Evolutionary conservation across 257 asterid genomes (phyloP), one percentile per base, ranked within the genome.

Genomic region (Solanum peruvianum): DNA sequence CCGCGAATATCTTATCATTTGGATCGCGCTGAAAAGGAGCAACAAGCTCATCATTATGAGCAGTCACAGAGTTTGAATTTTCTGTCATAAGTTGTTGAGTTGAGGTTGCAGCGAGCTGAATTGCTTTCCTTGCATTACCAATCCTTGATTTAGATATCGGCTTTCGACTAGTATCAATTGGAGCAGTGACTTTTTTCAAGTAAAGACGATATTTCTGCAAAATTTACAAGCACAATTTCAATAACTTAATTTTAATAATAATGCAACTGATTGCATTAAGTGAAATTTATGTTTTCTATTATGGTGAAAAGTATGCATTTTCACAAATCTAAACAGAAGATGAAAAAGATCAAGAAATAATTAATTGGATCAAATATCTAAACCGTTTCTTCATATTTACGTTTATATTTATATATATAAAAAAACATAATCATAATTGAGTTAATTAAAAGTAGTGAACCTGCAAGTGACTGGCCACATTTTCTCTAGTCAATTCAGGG

Each of bases 381-480:
- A 47, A 11, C 2, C 82, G 33, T 29, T 35, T 41, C 58, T 75
- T 75, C 16, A 66, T 66, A 12, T 3, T 37, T 23, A 11, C 7
- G 7, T 4, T 35, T 35, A 35, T 35, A 35, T 35, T 1, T 35
- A 35, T 35, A 35, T 5, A 42, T 42, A 15, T 7, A 39, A 7
- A 39, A 1, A 39, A 39, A 42, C 9, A 16, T 15, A 23, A 20
- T 2, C 83, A n/a, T 70, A 25, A 42, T 25, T 31, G 42, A 78
- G 41, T 45, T 25, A 44, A 78, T 45, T 45, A 15, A 78, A 77
- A 45, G 80, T 23, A 47, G 87, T 14, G 60, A 77, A 94, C 97
- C 97, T 94, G 96, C 78, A 94, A 87, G 89, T 94, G 98, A 80
- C 98, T 94, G 11, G 98, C 98, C n/a, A 94, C 92, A 88, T 93